Conservation (phyloP, 371 early-diverging fungal species). For the Coemansia sp. region DNA sequence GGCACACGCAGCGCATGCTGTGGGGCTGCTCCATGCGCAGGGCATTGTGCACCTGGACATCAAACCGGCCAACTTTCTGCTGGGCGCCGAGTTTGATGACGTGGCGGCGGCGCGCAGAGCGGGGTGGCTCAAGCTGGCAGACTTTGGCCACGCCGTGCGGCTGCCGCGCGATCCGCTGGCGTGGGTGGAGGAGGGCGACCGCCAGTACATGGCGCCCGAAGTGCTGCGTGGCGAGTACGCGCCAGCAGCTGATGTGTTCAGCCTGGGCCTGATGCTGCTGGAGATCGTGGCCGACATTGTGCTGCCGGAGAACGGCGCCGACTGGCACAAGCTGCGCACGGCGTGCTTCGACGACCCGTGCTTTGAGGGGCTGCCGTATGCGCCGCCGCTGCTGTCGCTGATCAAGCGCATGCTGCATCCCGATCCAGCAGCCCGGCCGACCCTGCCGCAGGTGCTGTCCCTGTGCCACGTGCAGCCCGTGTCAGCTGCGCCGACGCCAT, state of each 20-base stretch:
- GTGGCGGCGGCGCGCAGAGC: conserved; percentile 44
- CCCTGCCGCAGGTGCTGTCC: conserved; percentile 50
- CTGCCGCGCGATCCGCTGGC: conserved; percentile 51
- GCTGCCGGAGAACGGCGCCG: conserved; percentile 80
- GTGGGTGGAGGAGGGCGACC: conserved; percentile 83
- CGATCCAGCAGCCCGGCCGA: conserved; percentile 58
- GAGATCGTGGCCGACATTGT: conserved; percentile 80
- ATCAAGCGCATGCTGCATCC: conserved; percentile 68
- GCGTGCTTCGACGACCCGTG: conserved; percentile 66
- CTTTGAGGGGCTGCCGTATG: conserved; percentile 43
- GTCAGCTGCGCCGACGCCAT: conserved; percentile 10
- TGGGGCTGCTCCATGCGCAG: conserved; percentile 70
- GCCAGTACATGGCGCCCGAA: conserved; percentile 95
- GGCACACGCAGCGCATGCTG: conserved; percentile 70
- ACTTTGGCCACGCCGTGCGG: conserved; percentile 81
- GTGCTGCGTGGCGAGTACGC: conserved; percentile 71
- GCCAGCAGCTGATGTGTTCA: conserved; percentile 88
- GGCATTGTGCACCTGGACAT: conserved; percentile 81
- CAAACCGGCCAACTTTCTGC: conserved; percentile 85
- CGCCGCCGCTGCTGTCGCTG: conserved; percentile 55
- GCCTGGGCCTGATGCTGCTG: conserved; percentile 87
- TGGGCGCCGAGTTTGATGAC: conserved; percentile 41
- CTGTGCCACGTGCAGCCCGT: conserved; percentile 15
- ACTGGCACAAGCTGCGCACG: conserved; percentile 80
- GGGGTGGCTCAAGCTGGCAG: conserved; percentile 76